Evolutionary conservation across 2,329 filamentous ascomycete species (phyloP), one percentile per base, ranked within the genome.

Genomic region (Saccharata proteae): DNA sequence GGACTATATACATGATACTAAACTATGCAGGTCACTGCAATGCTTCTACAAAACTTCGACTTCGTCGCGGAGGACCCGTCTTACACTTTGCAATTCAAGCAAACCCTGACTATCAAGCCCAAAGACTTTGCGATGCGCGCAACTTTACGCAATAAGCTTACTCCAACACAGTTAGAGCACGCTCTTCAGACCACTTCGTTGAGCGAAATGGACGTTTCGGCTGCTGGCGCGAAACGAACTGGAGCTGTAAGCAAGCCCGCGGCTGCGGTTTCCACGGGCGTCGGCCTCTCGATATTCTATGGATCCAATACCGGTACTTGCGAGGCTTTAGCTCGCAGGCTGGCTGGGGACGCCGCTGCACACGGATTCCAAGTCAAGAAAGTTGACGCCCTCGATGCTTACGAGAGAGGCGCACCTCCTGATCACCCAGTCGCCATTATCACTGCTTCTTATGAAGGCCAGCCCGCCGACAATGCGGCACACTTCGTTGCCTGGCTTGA

Each of bases 1-100:
- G n/a, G 66, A 2, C 54, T 63, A 0, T 70, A 71, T 35, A 65
- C 66, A 0, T 67, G 62, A 61, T 67, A 71, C 41, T 67, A 71
- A 37, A 55, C 59, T 3, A 39, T 69, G 5, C 49, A 69, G 15
- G 16, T 37, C n/a, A 27, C 54, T 27, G 58, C 56, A 0, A 54
- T 62, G 34, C 48, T 64, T 10, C 38, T 64, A n/a, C 60, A 64
- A 39, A 54, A 56, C 29, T 63, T 64, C 43, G 55, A 61, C 34
- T 52, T 63, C 34, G 43, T 51, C 4, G 46, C 58, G 48, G 58
- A 57, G 1, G 58, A 64, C 37, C 51, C 59, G 0, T 54, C 49
- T 0, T 64, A 64, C 34, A 43, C 58, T 22, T 50, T 63, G 11
- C 47, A 57, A 36, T 51, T 64, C 38, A 61, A 61, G 36, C 50